Evolutionary conservation across 768 basidiomycete genomes (phyloP).

Genomic region (Inosperma sp.): DNA sequence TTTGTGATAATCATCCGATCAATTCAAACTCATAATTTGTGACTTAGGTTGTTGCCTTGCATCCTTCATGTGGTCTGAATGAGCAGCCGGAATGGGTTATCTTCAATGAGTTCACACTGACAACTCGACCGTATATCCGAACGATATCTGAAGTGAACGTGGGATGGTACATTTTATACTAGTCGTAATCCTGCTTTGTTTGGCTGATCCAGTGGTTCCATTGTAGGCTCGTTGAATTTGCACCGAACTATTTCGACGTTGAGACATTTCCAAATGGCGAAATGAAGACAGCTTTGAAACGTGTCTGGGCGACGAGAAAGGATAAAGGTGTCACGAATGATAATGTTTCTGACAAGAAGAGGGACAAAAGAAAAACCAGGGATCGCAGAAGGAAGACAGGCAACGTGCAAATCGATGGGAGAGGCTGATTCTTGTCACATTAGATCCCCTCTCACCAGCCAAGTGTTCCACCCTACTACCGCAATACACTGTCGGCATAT

Average conservation of each 20-base stretch:
- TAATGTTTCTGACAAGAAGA: constrained; percentile 13
- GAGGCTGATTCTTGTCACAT: too few species aligned
- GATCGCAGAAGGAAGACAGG: background rate
- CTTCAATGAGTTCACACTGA: constrained; percentile 93
- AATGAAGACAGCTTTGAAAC: constrained; percentile 59
- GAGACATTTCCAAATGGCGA: constrained; percentile 61
- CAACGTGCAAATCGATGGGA: background rate
- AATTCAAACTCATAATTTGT: too few species aligned
- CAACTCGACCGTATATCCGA: constrained; percentile 81
- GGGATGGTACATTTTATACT: constrained; percentile 59
- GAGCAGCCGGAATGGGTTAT: constrained; percentile 87
- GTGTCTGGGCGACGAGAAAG: constrained; percentile 53
- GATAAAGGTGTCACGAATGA: constrained; percentile 24
- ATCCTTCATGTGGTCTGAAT: constrained; percentile 85
- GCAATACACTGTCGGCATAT: too few species aligned
- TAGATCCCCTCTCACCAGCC: too few species aligned
- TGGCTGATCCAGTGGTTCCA: background rate
- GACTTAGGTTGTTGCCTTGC: constrained; percentile 66
- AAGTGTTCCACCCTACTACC: too few species aligned
- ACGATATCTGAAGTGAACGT: constrained; percentile 82
- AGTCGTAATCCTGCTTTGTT: background rate
- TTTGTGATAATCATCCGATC: constrained; percentile 3
- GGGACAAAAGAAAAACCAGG: constrained; percentile 6
- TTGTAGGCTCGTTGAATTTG: constrained; percentile 36
- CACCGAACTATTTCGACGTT: constrained; percentile 63